Evolutionary conservation across 169 alveolate genomes (phyloP), one percentile per base, ranked within the genome.

Genomic region (Besnoitia besnoiti): DNA sequence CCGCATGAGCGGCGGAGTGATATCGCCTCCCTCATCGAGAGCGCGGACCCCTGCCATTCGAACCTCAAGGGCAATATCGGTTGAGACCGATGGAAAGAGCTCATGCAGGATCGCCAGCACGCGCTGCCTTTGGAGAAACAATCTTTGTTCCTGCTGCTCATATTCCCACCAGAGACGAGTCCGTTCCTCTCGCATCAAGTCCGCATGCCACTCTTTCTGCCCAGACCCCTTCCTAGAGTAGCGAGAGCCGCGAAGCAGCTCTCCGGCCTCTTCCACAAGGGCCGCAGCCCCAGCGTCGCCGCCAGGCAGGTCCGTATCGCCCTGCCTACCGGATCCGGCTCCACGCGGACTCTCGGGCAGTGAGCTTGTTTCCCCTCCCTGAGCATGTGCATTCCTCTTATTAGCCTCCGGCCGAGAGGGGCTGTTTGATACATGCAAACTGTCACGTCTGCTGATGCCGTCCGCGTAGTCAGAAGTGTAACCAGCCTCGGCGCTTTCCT

Each of bases 101-200:
- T 19, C 14, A 37, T 37, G 82, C 47, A 73, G 82, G 2, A 73
- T n/a, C n/a, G n/a, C 12, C 39, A 73, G 16, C 8, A 35, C n/a
- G 3, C 82, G 82, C 82, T 73, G 82, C 44, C 82, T n/a, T 42
- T 73, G 82, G 47, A 73, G 46, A 37, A 73, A 73, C 39, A 73
- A 19, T 42, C 8, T n/a, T n/a, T 73, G 82, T 42, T 19, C 44
- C 82, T 16, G 16, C 46, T 73, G 82, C 44, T 73, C 82, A 16
- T 73, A 42, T 37, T 73, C 82, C 82, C 82, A 73, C 82, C 82
- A 73, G 30, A 73, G n/a, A 10, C 82, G 82, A 42, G 82, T 73
- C 46, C 82, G 82, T 37, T 73, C 82, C n/a, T 12, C 82, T 73
- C 82, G 39, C 44, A 42, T 19, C 82, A 73, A 10, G 27, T 73